Base-by-base conservation (phyloP, 495 filamentous ascomycete genomes). In the Aspergillus baeticus region DNA sequence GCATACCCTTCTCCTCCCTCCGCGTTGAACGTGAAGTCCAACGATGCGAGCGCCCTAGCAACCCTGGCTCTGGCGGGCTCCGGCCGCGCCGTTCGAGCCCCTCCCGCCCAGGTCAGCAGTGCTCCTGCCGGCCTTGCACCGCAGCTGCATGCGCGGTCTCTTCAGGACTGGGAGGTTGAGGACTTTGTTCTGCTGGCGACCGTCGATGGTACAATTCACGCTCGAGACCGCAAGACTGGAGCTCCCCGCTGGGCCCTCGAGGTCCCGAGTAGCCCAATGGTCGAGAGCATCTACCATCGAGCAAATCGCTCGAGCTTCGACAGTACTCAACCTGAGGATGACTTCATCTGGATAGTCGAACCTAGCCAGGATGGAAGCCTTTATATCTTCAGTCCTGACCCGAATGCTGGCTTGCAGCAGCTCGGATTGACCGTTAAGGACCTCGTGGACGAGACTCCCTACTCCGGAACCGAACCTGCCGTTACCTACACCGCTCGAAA, bases 121-220 rank as follows among this genome's bases (percentile, higher is more conserved):
- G 70, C 76, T 14, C 78, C 78, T 68, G 84, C 84, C 71, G 90
- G 87, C 70, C 81, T 92, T 70, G 81, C 87, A 76, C 84, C 88
- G 84, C 87, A 84, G 83, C 84, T 83, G 68, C 75, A 83, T 84
- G 92, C 92, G 91, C 92, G 92, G 84, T 92, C 86, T 74, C 74
- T 98, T 81, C 87, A 95, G 83, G 94, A 97, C 69, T 98, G 92
- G 92, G 90, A 96, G 84, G 92, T 96, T 75, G 93, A 98, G 88
- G 92, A 98, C 77, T 95, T 97, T 85, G 89, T 98, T 71, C 88
- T 98, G 78, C 77, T 98, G 87, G 92, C 95, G 88, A 98, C 95
- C 82, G 88, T 98, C 80, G 91, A 98, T 79, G 94, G 94, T 77
- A 89, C 88, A 58, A 84, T 98, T 70, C 89, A 96, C 79, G 94